phyloP scores from a whole-genome alignment of 2,329 filamentous ascomycete genomes.

The Colletotrichum sp. region DNA sequence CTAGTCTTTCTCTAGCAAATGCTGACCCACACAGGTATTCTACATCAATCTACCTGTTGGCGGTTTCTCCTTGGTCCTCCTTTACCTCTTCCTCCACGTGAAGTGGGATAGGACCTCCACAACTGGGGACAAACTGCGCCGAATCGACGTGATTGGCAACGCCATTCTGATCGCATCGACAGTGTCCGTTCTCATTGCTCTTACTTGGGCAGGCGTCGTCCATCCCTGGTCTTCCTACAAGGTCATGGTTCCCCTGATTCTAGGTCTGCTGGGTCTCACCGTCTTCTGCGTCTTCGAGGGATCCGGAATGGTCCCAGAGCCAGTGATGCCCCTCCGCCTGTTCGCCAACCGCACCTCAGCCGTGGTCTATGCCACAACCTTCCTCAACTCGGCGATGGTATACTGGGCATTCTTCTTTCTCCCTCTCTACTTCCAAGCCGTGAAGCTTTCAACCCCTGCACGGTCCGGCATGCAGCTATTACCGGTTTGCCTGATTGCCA shows the following conservation, averaged over 20 bases:
- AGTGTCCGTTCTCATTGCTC: slow-evolving; percentile 43
- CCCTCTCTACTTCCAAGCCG: slow-evolving; percentile 50
- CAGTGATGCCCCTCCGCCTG: slow-evolving; percentile 71
- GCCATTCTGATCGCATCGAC: slow-evolving; percentile 41
- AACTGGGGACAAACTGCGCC: slow-evolving; percentile 28
- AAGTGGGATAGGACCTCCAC: slow-evolving; percentile 15
- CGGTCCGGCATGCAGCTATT: slow-evolving; percentile 37
- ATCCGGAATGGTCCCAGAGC: slow-evolving; percentile 62
- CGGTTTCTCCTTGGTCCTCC: neutral
- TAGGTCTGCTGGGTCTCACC: slow-evolving; percentile 31
- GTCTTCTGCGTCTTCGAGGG: slow-evolving; percentile 70
- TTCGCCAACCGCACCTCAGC: slow-evolving; percentile 25
- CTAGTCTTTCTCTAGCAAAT: neutral
- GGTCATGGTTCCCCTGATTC: slow-evolving; percentile 45
- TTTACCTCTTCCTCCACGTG: slow-evolving; percentile 20
- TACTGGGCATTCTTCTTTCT: slow-evolving; percentile 44
- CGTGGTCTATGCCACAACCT: slow-evolving; percentile 25
- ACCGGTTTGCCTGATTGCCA: slow-evolving; percentile 28
- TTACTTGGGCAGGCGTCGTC: slow-evolving; percentile 46
- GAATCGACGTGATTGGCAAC: slow-evolving; percentile 50
- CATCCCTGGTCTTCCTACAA: slow-evolving; percentile 44
- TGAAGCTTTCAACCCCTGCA: slow-evolving; percentile 34
- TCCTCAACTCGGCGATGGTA: neutral
- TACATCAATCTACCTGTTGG: slow-evolving; percentile 47
- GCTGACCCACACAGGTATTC: slow-evolving; percentile 36